Evolutionary conservation across 352 stramenopile species (phyloP), one percentile per base, ranked within the genome.

Genomic region (Globisporangium barbulae): DNA sequence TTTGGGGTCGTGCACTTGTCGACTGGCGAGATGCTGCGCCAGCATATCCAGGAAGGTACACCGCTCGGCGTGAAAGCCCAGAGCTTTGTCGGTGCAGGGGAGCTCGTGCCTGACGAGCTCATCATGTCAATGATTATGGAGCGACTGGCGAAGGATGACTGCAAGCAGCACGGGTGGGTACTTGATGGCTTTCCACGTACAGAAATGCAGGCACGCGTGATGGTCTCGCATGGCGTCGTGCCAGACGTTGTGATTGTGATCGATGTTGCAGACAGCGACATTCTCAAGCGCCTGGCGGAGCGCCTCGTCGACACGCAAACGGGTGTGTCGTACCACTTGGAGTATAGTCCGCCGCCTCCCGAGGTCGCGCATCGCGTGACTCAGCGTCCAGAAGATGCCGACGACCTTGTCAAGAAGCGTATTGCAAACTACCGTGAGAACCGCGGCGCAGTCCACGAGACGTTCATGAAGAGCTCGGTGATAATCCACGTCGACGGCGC

Each of bases 101-200:
- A 88, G 45, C 79, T 98, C 0, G 90, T 98, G 28, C 95, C 97
- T 0, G 96, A 99, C 69, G 72, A 96, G 9, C 68, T 99, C 10
- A 98, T 99, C 60, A 87, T 98, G 59, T 75, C 97, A 69, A 65
- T 92, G 56, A 76, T 94, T 10, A 59, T 90, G 31, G 79, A 89
- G 55, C 79, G 96, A 0, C 76, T 99, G 1, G 54, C 72, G 37
- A 68, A 97, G 64, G 57, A 77, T 2, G 95, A 98, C 73, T 98
- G 94, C 70, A 70, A 83, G 37, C 57, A 76, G 54, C 80, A 76
- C 21, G 96, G 96, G 9, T 99, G 93, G 90, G 77, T 99, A 15
- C 71, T 99, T 0, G 96, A 99, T 66, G 96, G 96, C 6, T 98
- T 98, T 66, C 96, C 96, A 2, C 87, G 94, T 45, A 98, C 95